phyloP scores from a whole-genome alignment of 106 monocot genomes.

The Apostasia shenzhenica region DNA sequence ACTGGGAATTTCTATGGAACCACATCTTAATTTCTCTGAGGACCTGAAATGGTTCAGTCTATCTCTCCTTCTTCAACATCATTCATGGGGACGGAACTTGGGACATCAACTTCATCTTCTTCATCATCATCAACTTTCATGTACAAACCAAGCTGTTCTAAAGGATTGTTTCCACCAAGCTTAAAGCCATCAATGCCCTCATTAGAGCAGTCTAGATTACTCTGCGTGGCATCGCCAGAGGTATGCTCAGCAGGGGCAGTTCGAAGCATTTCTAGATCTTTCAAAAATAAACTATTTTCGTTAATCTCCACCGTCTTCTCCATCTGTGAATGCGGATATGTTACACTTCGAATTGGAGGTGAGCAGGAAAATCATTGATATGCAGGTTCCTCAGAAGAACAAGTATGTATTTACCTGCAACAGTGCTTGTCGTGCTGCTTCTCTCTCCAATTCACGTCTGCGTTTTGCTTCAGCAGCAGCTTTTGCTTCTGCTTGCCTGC shows the following conservation, averaged over 20 bases:
- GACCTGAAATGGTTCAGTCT: conserved; percentile 17
- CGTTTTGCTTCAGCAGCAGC: conserved; percentile 75
- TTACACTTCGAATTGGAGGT: neutral
- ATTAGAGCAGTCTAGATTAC: conserved; percentile 33
- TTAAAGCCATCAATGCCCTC: conserved; percentile 56
- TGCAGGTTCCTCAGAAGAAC: neutral
- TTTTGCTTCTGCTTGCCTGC: conserved; percentile 42
- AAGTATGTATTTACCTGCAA: conserved; percentile 34
- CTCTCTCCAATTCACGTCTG: conserved; percentile 70
- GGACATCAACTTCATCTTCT: conserved; percentile 57
- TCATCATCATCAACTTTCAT: conserved; percentile 87
- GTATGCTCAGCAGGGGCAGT: conserved; percentile 29
- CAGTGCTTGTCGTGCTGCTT: conserved; percentile 88
- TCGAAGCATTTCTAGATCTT: conserved; percentile 81
- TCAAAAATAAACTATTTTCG: conserved; percentile 55
- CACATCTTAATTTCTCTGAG: too few species aligned
- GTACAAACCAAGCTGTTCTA: conserved; percentile 83
- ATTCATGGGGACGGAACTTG: neutral
- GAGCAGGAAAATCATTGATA: neutral
- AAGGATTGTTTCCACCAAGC: conserved; percentile 57
- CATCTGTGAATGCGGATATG: conserved; percentile 33
- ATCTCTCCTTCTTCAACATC: conserved; percentile 79
- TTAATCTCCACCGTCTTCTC: conserved; percentile 89
- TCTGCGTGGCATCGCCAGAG: conserved; percentile 41
- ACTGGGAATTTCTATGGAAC: too few species aligned